Evolutionary conservation across 345 rosid genomes (phyloP).

Genomic region (Eutrema japonicum): DNA sequence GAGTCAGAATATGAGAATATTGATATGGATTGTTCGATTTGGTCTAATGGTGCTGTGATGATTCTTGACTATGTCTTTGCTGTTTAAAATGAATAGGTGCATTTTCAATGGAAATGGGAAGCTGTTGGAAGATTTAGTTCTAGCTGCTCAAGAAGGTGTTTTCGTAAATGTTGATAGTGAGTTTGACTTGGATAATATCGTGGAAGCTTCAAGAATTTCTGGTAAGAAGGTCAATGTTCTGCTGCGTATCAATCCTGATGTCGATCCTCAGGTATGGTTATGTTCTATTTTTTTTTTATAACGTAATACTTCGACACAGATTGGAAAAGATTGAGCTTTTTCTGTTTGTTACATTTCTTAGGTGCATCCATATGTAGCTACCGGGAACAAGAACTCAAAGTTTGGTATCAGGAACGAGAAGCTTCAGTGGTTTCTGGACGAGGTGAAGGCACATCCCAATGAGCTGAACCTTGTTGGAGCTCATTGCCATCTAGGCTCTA

Average conservation of each 20-base stretch:
- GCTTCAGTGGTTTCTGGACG: conserved; percentile 97
- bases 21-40: conserved; percentile 7
- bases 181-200: conserved; percentile 89
- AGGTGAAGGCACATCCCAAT: conserved; percentile 80
- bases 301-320: not conserved
- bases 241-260: conserved; percentile 98
- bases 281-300: not conserved
- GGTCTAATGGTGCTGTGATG: not conserved
- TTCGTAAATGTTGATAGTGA: conserved; percentile 97
- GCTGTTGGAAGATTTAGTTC: conserved; percentile 84
- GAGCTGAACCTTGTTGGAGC: conserved; percentile 96
- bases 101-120: conserved; percentile 97
- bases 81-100: conserved; percentile 55
- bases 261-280: conserved; percentile 87
- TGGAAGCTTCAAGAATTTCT: conserved; percentile 80
- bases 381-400: conserved; percentile 97
- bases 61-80: conserved; percentile 3
- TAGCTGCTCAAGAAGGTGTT: conserved; percentile 92
- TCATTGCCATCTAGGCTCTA: conserved; percentile 98
- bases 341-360: conserved; percentile 36
- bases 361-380: conserved; percentile 99
- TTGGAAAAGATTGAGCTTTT: conserved; percentile 7
- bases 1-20: not conserved
- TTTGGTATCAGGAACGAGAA: conserved; percentile 99
- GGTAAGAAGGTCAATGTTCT: conserved; percentile 90